Evolutionary conservation across 768 basidiomycete species (phyloP), one percentile per base, ranked within the genome.

Genomic region (Hericium coralloides): DNA sequence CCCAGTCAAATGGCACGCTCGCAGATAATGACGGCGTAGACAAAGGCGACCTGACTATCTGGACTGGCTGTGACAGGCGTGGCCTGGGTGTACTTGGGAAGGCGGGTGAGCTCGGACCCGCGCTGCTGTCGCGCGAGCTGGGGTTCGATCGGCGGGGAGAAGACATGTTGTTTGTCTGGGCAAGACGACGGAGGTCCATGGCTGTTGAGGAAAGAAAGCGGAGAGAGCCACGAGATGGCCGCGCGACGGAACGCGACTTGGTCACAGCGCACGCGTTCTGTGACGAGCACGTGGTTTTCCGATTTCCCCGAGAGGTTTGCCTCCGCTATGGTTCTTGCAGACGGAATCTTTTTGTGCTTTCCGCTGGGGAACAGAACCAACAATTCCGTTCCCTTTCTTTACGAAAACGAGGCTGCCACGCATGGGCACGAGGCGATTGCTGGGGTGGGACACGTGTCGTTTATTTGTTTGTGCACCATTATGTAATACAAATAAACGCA

Each of bases 1-100:
- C 85, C 91, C 91, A 92, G 72, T 93, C 90, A 64, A 93, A 93
- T 0, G 90, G 87, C 9, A 78, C 69, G 7, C 86, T 85, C 1
- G 87, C 84, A 5, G 89, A 89, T 49, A 87, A 75, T 3, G 90
- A 92, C 4, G 87, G 83, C 0, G 85, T 83, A 2, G 79, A 71
- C 38, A 80, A 81, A 3, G 79, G 89, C 10, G 79, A 87, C 43
- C 84, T 56, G 20, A 25, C 49, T 18, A 45, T 45, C 75, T 68
- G 83, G 69, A 63, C 76, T 64, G 60, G 78, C 76, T 63, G 85
- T 47, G 67, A 64, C 8, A 65, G 74, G 36, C 81, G 79, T 14
- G 71, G 60, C 67, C 72, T 67, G 66, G 79, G 71, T 2, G 76
- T 77, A 15, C 77, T 78, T 4, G 72, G 65, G 15, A 53, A 54